A percentile compares a stretch with the other conserved stretches of the same genome.
These are phyloP conservation scores for Coemansia sp. DNA, from an alignment of 192 early-diverging fungal genomes.

Conservation along the genomic window DNA sequence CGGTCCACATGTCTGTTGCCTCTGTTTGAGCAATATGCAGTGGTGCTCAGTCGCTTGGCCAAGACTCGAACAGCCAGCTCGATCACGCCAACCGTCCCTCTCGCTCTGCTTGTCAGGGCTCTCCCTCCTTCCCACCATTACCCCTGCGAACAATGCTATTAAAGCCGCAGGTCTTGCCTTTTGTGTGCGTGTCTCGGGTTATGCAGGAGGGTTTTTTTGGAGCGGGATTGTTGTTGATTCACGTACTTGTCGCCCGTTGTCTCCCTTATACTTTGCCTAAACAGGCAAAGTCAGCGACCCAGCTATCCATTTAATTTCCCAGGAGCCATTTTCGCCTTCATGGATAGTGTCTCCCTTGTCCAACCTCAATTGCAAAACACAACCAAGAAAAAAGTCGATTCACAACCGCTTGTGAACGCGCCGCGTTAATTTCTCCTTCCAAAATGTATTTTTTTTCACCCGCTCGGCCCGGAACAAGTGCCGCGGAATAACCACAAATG, in stretches of 20 bases:
- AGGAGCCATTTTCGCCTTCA: slow-evolving; percentile 2
- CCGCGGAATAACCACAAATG: background rate
- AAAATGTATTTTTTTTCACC: background rate
- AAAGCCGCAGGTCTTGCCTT: slow-evolving; percentile 3
- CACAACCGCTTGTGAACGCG: slow-evolving; percentile 1
- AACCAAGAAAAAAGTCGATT: background rate
- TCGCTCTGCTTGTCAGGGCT: background rate
- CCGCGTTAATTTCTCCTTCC: background rate
- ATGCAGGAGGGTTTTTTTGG: slow-evolving; percentile 4
- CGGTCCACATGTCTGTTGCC: too few relatives aligned
- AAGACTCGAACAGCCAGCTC: background rate
- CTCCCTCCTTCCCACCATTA: background rate
- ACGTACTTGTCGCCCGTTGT: background rate
- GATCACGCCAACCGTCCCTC: background rate
- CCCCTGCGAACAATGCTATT: background rate
- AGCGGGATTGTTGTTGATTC: slow-evolving; percentile 6
- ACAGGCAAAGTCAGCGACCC: slow-evolving; percentile 9
- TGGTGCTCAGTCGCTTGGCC: too few relatives aligned
- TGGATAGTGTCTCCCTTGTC: slow-evolving; percentile 1
- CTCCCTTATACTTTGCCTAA: slow-evolving; percentile 11
- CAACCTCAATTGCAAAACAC: background rate
- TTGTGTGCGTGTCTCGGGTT: slow-evolving; percentile 5
- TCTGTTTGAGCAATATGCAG: too few relatives aligned
- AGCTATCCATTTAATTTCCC: slow-evolving; percentile 10
- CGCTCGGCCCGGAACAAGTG: slow-evolving; percentile 7